Conservation (phyloP, 75 land plant species). For the Sequoia sempervirens region DNA sequence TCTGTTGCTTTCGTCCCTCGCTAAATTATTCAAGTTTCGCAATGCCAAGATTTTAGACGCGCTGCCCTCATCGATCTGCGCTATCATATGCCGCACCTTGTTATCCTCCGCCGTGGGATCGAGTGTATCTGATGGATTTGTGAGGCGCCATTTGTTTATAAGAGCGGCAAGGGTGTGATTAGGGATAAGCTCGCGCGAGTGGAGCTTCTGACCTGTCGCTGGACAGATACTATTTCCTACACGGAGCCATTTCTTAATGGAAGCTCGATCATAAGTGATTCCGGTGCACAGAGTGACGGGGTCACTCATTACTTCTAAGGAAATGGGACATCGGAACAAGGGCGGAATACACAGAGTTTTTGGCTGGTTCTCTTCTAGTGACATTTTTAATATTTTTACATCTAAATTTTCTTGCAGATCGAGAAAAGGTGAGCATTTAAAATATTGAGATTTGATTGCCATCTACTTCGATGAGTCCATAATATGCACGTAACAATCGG, state of each 20-base stretch:
- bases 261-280: slow-evolving; percentile 47
- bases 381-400: not conserved
- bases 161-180: slow-evolving; percentile 48
- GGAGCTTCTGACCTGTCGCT: slow-evolving; percentile 34
- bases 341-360: slow-evolving; percentile 9
- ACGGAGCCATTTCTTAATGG: slow-evolving; percentile 51
- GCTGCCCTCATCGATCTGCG: not conserved
- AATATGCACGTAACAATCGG: no score
- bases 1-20: not conserved
- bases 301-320: slow-evolving; percentile 49
- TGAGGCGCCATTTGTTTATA: slow-evolving; percentile 47
- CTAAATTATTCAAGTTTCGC: not conserved
- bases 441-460: no score
- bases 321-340: slow-evolving; percentile 54
- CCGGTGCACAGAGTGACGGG: slow-evolving; percentile 59
- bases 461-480: no score
- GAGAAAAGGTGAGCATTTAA: no score
- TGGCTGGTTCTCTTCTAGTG: not conserved
- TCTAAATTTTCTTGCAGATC: no score
- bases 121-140: slow-evolving; percentile 23
- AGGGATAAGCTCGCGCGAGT: slow-evolving; percentile 31
- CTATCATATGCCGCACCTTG: not conserved
- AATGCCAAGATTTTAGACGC: not conserved
- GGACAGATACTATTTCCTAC: slow-evolving; percentile 38
- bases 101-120: not conserved